phyloP scores from a whole-genome alignment of 2,329 filamentous ascomycete species.

The Xylaria hypoxylon region DNA sequence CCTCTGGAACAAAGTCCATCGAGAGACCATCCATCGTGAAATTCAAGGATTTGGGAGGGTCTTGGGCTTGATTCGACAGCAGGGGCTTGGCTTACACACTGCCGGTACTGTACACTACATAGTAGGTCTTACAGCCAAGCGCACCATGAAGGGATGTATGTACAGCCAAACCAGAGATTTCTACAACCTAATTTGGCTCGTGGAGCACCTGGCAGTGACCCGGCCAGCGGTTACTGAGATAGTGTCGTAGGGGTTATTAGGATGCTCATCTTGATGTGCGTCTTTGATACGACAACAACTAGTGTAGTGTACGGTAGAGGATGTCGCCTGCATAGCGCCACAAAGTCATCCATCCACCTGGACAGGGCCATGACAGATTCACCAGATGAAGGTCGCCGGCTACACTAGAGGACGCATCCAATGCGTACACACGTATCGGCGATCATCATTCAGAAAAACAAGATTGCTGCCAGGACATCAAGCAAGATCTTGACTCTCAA shows the following conservation, averaged over 20 bases:
- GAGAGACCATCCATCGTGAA: conserved; percentile 21
- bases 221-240: conserved; percentile 1
- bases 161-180: conserved; percentile 13
- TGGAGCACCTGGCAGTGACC: neutral
- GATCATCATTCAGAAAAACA: conserved; percentile 31
- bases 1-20: conserved; percentile 12
- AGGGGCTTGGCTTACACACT: neutral
- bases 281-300: conserved; percentile 20
- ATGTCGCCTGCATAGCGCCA: conserved; percentile 34
- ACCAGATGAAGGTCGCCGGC: conserved; percentile 21
- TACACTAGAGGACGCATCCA: neutral
- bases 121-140: conserved; percentile 1
- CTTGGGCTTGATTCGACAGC: conserved; percentile 12
- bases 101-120: neutral
- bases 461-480: conserved; percentile 22
- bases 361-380: conserved; percentile 16
- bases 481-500: conserved; percentile 5
- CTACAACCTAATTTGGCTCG: conserved; percentile 24
- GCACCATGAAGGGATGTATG: neutral
- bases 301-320: conserved; percentile 13
- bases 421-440: conserved; percentile 9
- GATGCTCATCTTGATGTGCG: conserved; percentile 15
- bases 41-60: neutral
- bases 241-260: conserved; percentile 4
- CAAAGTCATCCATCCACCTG: conserved; percentile 13